Percentiles rank a stretch among this genome's conserved stretches.
Conservation (phyloP, 2,329 filamentous ascomycete genomes). For the Penicillium sp. region DNA sequence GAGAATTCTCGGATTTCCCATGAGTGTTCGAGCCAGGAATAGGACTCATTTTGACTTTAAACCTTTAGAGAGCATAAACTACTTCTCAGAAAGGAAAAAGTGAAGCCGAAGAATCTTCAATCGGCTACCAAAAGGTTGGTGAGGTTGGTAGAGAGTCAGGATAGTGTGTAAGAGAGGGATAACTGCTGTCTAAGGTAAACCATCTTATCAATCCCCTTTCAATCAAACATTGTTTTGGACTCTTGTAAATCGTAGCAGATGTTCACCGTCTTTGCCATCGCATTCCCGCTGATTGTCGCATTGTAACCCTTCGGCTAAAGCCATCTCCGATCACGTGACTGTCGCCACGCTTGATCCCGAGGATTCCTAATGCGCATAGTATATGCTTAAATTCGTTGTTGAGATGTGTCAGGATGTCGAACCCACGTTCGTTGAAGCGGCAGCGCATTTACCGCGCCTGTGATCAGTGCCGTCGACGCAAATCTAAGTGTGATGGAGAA, state of each 20-base stretch:
- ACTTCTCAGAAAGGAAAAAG: background rate
- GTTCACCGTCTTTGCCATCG: background rate
- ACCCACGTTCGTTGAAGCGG: conserved; percentile 14
- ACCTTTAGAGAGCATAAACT: background rate
- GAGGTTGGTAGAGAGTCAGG: background rate
- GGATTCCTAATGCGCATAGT: background rate
- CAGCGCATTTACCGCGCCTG: conserved; percentile 56
- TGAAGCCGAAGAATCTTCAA: background rate
- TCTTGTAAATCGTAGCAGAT: background rate
- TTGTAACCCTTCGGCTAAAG: conserved; percentile 8
- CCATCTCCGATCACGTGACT: conserved; percentile 15
- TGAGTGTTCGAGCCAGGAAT: background rate
- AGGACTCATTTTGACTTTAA: background rate
- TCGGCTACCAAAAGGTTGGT: background rate
- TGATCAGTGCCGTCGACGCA: conserved; percentile 63
- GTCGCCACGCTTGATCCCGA: background rate
- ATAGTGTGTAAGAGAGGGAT: background rate
- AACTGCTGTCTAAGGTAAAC: background rate
- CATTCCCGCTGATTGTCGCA: background rate
- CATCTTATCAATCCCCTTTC: background rate
- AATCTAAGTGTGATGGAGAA: conserved; percentile 71
- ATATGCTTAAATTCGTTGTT: background rate
- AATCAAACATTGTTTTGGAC: background rate
- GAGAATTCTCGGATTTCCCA: background rate
- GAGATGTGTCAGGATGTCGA: conserved; percentile 6